These are phyloP conservation scores for Eucalyptus curtisii DNA, from an alignment of 345 rosid species.

Conservation along the genomic window DNA sequence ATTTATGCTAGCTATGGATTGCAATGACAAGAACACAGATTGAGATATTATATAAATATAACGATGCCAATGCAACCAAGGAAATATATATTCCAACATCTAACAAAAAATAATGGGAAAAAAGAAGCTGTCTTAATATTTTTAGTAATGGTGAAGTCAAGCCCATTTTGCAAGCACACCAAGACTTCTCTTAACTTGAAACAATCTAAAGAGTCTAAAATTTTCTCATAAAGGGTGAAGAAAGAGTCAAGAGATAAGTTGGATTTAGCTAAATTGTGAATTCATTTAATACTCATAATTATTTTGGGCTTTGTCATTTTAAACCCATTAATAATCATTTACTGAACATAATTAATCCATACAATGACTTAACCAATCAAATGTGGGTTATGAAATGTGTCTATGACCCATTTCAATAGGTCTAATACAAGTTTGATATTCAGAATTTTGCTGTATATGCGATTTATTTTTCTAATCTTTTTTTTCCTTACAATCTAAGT, in stretches of 20 bases:
- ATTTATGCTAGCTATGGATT: background rate
- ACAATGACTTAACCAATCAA: background rate
- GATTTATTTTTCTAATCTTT: background rate
- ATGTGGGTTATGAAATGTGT: background rate
- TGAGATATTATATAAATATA: too few relatives aligned
- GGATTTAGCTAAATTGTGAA: background rate
- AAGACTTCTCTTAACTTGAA: background rate
- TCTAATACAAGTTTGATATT: background rate
- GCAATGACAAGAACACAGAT: background rate
- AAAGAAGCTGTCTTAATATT: too few relatives aligned
- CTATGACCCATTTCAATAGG: too few relatives aligned
- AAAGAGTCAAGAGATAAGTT: background rate
- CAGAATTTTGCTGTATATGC: accelerated
- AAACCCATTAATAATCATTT: too few relatives aligned
- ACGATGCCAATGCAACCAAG: background rate
- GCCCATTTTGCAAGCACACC: background rate
- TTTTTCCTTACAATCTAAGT: background rate
- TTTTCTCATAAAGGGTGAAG: background rate
- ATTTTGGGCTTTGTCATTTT: background rate
- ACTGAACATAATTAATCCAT: too few relatives aligned
- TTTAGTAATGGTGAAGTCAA: background rate
- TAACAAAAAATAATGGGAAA: background rate
- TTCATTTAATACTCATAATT: background rate
- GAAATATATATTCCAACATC: too few relatives aligned
- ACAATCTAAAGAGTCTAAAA: background rate